Base-by-base conservation (phyloP, 1,139 yeast genomes). In the Geotrichum cucujoidarum region DNA sequence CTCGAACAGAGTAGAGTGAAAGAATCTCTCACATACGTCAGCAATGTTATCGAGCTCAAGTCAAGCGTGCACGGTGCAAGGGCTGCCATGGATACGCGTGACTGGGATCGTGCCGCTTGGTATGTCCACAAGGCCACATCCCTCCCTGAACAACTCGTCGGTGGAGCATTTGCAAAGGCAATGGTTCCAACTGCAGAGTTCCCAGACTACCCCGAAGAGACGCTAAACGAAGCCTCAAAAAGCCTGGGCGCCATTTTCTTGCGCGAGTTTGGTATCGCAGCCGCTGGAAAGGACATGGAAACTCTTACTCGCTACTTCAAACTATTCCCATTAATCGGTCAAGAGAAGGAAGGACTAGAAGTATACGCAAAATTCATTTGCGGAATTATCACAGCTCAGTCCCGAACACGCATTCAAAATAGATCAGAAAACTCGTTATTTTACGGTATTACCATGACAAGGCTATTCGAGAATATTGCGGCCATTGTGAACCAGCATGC, bases 181-280 rank as follows among this genome's bases (percentile, higher is more conserved):
- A 87, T 86, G 59, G 92, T 92, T n/a, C 98, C 99, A 0, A 81
- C 95, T 0, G 74, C 86, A 7, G 95, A 87, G 47, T 75, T 89
- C n/a, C 96, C 97, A 0, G 95, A 87, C 49, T 70, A 76, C 46
- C 97, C 98, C 0, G 64, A 67, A 13, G 74, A 69, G 1, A 70
- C 85, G 0, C 61, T 92, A 1, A 62, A 68, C 1, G 71, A 71
- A 16, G 87, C 95, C 77, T 75, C 79, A 3, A 69, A 68, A 1
- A 74, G 79, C 39, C 71, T 90, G 50, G 80, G 79, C 2, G 64
- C 64, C 1, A 68, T 80, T 1, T 89, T 89, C 60, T 67, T 75
- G 42, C 62, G 70, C 3, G 82, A 81, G 56, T 92, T 92, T 64
- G 74, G 74, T 40, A 74, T 73, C 34, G 95, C 97, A 0, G 85